Evolutionary conservation across 108 stramenopile species (phyloP), one percentile per base, ranked within the genome.

Genomic region (Epithemia pelagica): DNA sequence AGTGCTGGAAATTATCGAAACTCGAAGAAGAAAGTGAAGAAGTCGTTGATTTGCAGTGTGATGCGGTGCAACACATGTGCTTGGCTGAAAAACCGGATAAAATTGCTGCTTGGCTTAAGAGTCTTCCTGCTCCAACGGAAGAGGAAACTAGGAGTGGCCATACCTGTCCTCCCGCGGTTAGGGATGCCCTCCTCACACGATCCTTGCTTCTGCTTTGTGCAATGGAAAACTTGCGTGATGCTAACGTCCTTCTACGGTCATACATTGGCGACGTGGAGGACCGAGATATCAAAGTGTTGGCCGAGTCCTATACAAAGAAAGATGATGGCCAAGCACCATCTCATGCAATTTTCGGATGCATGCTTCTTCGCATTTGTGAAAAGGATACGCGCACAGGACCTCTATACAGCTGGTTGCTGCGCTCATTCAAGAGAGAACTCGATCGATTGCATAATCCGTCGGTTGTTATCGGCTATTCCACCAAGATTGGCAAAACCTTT

Each of bases 401-500:
- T 19, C 76, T 93, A 28, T 93, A 79, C 64, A 80, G 85, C 15
- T 93, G 91, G 88, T 65, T 88, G 46, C 62, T 93, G 21, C 74
- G 83, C 0, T 85, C 83, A 24, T 93, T 93, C 72, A 88, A 86
- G 52, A 68, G 59, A 53, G 91, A 93, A 64, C 62, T 93, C 21
- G 87, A 85, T 33, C 72, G 65, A 20, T 72, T 93, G 74, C 79
- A 82, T 82, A 85, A 92, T 63, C 74, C 83, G 0, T 79, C 82
- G 54, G 74, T 82, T 52, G 65, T 87, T 28, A 80, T 86, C 56
- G 74, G 78, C 30, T 88, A 87, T 73, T 82, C 84, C 28, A 85
- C 88, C 75, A 93, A 93, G 76, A 93, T 93, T 76, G 91, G 91
- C 25, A 82, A 87, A 59, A 82, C 82, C 18, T 93, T 87, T 74